phyloP scores from a whole-genome alignment of 768 basidiomycete genomes.

The Lactarius akahatsu region DNA sequence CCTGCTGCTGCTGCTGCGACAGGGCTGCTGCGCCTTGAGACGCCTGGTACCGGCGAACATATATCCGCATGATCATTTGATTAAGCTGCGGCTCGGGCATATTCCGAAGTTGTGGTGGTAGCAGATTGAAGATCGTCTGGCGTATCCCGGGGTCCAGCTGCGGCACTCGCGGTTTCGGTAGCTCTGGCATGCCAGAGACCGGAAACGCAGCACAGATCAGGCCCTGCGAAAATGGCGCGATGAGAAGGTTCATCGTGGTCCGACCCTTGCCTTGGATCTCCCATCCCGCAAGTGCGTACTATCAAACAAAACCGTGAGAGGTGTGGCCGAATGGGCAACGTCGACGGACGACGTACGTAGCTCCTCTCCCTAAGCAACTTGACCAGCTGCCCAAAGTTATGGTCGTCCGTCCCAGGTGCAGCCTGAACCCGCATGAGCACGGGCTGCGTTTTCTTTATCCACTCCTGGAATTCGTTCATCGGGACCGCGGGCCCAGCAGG shows the following conservation, averaged over 20 bases:
- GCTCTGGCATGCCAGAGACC: conserved; percentile 22
- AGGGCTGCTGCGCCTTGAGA: conserved; percentile 12
- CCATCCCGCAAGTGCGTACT: conserved; percentile 29
- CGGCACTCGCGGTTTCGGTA: conserved; percentile 12
- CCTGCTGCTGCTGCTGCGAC: conserved; percentile 9
- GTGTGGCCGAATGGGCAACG: background rate
- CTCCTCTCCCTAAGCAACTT: conserved; percentile 24
- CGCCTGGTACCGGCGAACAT: conserved; percentile 8
- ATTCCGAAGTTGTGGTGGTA: conserved; percentile 6
- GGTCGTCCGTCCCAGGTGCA: conserved; percentile 19
- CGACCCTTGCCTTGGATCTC: conserved; percentile 22
- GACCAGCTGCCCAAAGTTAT: conserved; percentile 19
- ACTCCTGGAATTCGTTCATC: conserved; percentile 26
- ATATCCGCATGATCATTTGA: conserved; percentile 12
- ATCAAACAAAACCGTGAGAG: background rate
- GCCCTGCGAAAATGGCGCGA: conserved; percentile 24
- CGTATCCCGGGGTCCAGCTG: conserved; percentile 9
- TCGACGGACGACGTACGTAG: conserved; percentile 12
- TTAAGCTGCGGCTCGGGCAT: conserved; percentile 19
- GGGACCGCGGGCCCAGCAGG: conserved; percentile 20
- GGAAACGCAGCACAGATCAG: conserved; percentile 27
- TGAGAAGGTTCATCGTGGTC: conserved; percentile 22
- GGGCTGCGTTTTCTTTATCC: conserved; percentile 19
- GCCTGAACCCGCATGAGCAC: conserved; percentile 19
- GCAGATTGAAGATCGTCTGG: conserved; percentile 11